Base-by-base conservation (phyloP, 2,329 filamentous ascomycete species). In the Cordyceps cicadae region DNA sequence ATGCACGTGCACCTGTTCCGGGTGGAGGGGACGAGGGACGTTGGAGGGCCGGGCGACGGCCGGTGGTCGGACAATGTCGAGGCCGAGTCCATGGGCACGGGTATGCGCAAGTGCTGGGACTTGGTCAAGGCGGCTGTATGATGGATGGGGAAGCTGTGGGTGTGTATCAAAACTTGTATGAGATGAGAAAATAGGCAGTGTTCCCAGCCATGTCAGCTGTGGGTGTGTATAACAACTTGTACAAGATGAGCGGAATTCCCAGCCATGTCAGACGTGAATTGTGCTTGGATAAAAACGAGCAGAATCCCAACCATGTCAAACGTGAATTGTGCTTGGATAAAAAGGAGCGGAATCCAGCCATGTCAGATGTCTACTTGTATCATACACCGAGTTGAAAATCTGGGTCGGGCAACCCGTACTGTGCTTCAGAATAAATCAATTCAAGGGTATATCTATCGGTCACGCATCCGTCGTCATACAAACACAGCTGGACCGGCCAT, bases 91-190 rank as follows among this genome's bases (percentile, higher is more conserved):
- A 84, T 84, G 81, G 81, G 81, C 0, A 83, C 81, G 0, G 81
- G 81, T 0, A 84, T 84, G 81, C 74, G 78, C 43, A 83, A 81
- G 65, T 84, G 81, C 67, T 84, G 81, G 81, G 69, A 74, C 2
- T 68, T 83, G 56, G 74, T 73, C 3, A 69, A 69, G 56, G 69
- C 70, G 48, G 54, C 49, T 29, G 51, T 11, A 8, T 59, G 11
- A 39, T 17, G 14, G 39, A 3, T 11, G 11, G 12, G 3, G 43
- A 9, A 19, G 5, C 3, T 48, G 29, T 46, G 34, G 17, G 24
- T 7, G 32, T 39, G 5, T 24, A 39, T 17, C 19, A 24, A 9
- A 15, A 32, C 5, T 39, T 39, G 34, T 53, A 53, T 39, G 17
- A 41, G 39, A 17, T n/a, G 14, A 15, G 14, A 2, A n/a, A n/a